Evolutionary conservation across 2,329 filamentous ascomycete species (phyloP).

Genomic region (Clarireedia hainanense): DNA sequence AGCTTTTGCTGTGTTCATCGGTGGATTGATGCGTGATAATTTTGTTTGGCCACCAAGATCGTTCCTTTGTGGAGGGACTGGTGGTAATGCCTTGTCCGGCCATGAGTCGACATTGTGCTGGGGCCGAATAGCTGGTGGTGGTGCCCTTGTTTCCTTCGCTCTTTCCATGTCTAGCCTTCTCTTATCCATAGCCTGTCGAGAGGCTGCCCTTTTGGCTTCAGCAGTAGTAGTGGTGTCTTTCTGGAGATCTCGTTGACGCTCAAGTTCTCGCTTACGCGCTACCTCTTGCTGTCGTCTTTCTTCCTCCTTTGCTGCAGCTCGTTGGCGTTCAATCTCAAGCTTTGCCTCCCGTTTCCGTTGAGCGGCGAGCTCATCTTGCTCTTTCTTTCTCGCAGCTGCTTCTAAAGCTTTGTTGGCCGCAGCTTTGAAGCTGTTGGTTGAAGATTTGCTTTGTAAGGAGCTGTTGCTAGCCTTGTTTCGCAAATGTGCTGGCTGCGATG

Average conservation of each 20-base stretch:
- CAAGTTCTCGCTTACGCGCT: slow-evolving; percentile 51
- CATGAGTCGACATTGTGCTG: slow-evolving; percentile 37
- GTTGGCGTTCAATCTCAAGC: slow-evolving; percentile 70
- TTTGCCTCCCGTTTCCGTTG: slow-evolving; percentile 77
- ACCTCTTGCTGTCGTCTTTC: slow-evolving; percentile 54
- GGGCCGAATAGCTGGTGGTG: slow-evolving; percentile 49
- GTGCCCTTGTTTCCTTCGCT: slow-evolving; percentile 56
- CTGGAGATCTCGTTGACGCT: slow-evolving; percentile 38
- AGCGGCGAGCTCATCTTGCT: slow-evolving; percentile 74
- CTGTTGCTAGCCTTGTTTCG: slow-evolving; percentile 57
- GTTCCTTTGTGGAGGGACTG: slow-evolving; percentile 20
- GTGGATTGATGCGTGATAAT: slow-evolving; percentile 49
- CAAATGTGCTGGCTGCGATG: slow-evolving; percentile 36
- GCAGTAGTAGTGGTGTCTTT: slow-evolving; percentile 37
- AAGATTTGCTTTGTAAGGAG: slow-evolving; percentile 31
- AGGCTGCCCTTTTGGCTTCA: slow-evolving; percentile 59
- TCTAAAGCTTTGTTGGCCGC: slow-evolving; percentile 64
- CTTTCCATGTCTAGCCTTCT: slow-evolving; percentile 47
- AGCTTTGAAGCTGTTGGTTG: slow-evolving; percentile 55
- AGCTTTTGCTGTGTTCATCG: slow-evolving; percentile 58
- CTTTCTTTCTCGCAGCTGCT: slow-evolving; percentile 71
- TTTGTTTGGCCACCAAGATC: slow-evolving; percentile 22
- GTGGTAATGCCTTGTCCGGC: slow-evolving; percentile 27
- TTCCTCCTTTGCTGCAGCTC: slow-evolving; percentile 58
- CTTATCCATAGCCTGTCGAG: slow-evolving; percentile 49